Evolutionary conservation across 78 protist species (phyloP).

Genomic region (Emiliania huxleyi): DNA sequence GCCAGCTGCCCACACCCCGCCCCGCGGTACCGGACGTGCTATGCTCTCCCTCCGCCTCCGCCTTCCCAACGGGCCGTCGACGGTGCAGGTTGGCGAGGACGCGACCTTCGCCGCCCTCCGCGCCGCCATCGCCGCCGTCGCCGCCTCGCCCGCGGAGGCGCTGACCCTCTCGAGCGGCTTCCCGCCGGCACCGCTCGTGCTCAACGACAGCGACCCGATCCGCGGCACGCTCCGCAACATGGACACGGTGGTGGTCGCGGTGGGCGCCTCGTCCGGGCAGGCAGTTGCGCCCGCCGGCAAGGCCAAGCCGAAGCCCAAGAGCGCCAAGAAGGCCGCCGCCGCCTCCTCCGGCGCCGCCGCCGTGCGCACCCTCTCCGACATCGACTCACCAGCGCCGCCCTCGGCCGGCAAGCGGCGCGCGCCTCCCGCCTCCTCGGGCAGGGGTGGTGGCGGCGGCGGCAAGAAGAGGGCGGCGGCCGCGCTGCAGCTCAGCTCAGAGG

Average conservation of each 20-base stretch:
- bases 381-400: background rate
- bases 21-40: too few relatives aligned
- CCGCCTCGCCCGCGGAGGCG: background rate
- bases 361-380: background rate
- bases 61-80: background rate
- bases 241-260: background rate
- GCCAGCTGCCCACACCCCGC: too few relatives aligned
- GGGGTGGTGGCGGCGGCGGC: background rate
- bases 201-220: background rate
- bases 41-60: background rate
- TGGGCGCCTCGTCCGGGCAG: background rate
- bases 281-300: background rate
- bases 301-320: background rate
- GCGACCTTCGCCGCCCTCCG: background rate
- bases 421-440: background rate
- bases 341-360: background rate
- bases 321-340: background rate
- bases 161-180: background rate
- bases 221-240: background rate
- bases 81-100: background rate
- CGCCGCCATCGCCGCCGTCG: background rate
- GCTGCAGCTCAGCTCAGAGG: slow-evolving; percentile 4
- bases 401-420: background rate
- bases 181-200: background rate
- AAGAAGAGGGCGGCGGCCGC: background rate